Evolutionary conservation across 169 alveolate genomes (phyloP).

Genomic region (Cystoisospora suis): DNA sequence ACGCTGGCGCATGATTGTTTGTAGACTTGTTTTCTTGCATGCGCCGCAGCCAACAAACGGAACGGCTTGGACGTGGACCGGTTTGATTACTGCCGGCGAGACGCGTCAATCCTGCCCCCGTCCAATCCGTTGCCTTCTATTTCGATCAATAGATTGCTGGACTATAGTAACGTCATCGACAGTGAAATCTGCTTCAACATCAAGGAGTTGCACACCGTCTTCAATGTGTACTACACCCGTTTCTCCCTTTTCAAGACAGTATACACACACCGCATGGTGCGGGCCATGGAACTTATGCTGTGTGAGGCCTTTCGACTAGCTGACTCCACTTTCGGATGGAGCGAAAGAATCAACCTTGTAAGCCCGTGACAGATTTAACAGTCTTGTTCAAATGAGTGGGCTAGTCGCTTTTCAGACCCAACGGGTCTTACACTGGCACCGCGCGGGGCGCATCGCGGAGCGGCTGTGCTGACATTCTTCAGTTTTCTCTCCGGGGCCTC

Average conservation of each 20-base stretch:
- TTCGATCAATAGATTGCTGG: constrained; percentile 65
- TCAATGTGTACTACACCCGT: constrained; percentile 78
- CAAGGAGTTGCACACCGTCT: constrained; percentile 76
- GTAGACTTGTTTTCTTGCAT: too few relatives aligned
- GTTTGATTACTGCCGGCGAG: constrained; percentile 90
- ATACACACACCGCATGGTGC: constrained; percentile 78
- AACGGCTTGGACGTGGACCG: constrained; percentile 91
- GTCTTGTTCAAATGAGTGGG: too few relatives aligned
- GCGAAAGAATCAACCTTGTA: neutral
- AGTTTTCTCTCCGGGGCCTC: too few relatives aligned
- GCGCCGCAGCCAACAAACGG: constrained; percentile 76
- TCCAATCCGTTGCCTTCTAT: constrained; percentile 58
- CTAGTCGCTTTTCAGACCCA: too few relatives aligned
- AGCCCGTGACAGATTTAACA: too few relatives aligned
- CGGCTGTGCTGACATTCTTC: too few relatives aligned
- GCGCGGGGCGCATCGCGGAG: too few relatives aligned
- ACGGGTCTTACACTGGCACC: too few relatives aligned
- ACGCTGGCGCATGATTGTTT: too few relatives aligned
- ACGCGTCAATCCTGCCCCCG: constrained; percentile 81
- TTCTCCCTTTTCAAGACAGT: constrained; percentile 77
- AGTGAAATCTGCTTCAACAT: constrained; percentile 73
- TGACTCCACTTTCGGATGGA: constrained; percentile 9
- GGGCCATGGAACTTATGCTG: constrained; percentile 41
- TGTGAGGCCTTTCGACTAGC: constrained; percentile 39
- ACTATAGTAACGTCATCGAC: constrained; percentile 70